Evolutionary conservation across 2,329 filamentous ascomycete species (phyloP).

Genomic region (Bipolaris cookei): DNA sequence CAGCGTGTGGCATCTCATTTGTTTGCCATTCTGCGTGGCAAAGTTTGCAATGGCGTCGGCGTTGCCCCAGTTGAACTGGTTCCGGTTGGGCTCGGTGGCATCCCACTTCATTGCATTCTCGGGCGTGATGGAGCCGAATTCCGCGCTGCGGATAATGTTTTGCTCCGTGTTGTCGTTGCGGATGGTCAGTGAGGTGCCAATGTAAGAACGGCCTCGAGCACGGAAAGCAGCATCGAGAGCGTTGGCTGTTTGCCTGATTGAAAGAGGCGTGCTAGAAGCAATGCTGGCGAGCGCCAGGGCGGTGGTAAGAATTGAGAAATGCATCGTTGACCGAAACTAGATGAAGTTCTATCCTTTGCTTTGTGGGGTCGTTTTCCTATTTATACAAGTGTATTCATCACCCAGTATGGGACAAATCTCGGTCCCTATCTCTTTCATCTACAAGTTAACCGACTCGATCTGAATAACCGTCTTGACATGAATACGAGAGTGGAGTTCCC

Average conservation of each 20-base stretch:
- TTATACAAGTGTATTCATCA: neutral
- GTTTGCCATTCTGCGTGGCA: slow-evolving; percentile 44
- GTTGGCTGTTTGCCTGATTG: slow-evolving; percentile 23
- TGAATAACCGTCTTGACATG: slow-evolving; percentile 1
- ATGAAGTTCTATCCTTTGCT: neutral
- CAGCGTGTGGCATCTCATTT: slow-evolving; percentile 46
- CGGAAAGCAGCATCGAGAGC: slow-evolving; percentile 31
- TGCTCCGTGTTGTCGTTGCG: slow-evolving; percentile 40
- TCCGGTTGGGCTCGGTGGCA: slow-evolving; percentile 45
- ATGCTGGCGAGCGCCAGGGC: slow-evolving; percentile 30
- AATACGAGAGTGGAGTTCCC: neutral
- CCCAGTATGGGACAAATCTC: neutral
- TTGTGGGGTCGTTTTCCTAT: neutral
- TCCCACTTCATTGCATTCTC: slow-evolving; percentile 48
- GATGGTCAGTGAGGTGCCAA: slow-evolving; percentile 47
- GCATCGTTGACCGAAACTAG: slow-evolving; percentile 18
- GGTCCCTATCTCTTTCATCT: neutral
- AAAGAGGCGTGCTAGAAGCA: slow-evolving; percentile 22
- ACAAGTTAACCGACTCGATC: neutral
- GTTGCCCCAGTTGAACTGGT: slow-evolving; percentile 44
- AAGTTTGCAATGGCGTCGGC: slow-evolving; percentile 46
- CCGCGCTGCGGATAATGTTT: slow-evolving; percentile 29
- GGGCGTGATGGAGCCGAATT: slow-evolving; percentile 47
- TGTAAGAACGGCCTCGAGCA: slow-evolving; percentile 40
- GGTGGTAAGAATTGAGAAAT: slow-evolving; percentile 25